These are phyloP conservation scores for Glarea lozoyensis DNA, from an alignment of 495 filamentous ascomycete genomes.

Conservation along the genomic window DNA sequence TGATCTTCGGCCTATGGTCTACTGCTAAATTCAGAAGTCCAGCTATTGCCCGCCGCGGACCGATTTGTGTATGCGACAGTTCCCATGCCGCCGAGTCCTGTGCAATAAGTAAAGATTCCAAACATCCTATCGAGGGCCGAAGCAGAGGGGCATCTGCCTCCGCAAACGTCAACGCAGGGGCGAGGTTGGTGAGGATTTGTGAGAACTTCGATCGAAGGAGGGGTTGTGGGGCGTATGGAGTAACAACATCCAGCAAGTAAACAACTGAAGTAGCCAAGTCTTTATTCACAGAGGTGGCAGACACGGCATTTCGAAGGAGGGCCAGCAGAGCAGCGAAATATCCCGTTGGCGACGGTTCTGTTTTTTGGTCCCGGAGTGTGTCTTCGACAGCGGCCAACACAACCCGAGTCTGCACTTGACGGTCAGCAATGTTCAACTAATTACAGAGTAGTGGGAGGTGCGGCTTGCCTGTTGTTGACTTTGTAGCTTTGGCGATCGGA, in stretches of 20 bases:
- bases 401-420: slow-evolving; percentile 58
- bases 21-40: slow-evolving; percentile 77
- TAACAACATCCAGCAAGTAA: slow-evolving; percentile 89
- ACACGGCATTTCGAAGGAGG: slow-evolving; percentile 68
- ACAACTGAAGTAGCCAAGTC: slow-evolving; percentile 81
- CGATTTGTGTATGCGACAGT: slow-evolving; percentile 68
- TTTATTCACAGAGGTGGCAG: slow-evolving; percentile 60
- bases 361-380: slow-evolving; percentile 78
- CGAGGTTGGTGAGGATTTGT: slow-evolving; percentile 80
- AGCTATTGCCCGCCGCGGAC: slow-evolving; percentile 80
- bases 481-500: slow-evolving; percentile 90
- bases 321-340: slow-evolving; percentile 97
- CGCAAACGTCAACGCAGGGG: slow-evolving; percentile 65
- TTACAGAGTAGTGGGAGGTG: background rate
- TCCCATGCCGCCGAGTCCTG: slow-evolving; percentile 87
- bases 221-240: slow-evolving; percentile 69
- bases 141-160: slow-evolving; percentile 86
- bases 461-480: slow-evolving; percentile 83
- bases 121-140: slow-evolving; percentile 80
- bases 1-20: slow-evolving; percentile 87
- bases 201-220: slow-evolving; percentile 88
- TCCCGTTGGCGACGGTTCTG: slow-evolving; percentile 72
- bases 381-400: slow-evolving; percentile 88
- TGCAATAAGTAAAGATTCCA: slow-evolving; percentile 78
- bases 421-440: slow-evolving; percentile 5